Percentiles rank a stretch among this genome's conserved stretches.
phyloP scores from a whole-genome alignment of 163 green algal genomes.

The Smithsoniella earleae region DNA sequence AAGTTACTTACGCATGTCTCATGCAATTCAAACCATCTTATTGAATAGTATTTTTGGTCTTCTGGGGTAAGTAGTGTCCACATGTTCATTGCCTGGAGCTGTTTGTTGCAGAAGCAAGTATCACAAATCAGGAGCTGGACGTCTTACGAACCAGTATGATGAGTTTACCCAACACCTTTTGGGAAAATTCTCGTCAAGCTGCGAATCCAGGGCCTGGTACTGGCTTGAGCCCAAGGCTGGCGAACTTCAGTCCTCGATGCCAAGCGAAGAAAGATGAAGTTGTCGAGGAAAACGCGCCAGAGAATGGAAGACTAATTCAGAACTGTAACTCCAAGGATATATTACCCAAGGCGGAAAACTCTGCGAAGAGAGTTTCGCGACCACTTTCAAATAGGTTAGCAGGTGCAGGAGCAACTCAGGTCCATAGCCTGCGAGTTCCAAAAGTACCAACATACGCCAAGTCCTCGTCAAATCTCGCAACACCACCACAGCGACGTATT shows the following conservation, averaged over 20 bases:
- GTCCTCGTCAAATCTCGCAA: too few relatives aligned
- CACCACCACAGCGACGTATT: background rate
- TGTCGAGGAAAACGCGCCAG: background rate
- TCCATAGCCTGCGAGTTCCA: too few relatives aligned
- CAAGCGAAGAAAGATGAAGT: background rate
- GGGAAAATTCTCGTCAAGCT: background rate
- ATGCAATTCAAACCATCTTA: too few relatives aligned
- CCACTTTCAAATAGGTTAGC: background rate
- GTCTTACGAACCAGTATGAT: conserved; percentile 20
- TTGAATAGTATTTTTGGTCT: too few relatives aligned
- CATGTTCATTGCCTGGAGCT: too few relatives aligned
- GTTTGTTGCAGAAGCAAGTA: background rate
- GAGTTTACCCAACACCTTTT: background rate
- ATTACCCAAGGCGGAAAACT: background rate
- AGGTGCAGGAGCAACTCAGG: background rate
- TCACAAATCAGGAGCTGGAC: conserved; percentile 7
- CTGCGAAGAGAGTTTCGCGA: background rate
- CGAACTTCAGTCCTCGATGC: too few relatives aligned
- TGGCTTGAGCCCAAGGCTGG: too few relatives aligned
- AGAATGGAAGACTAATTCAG: background rate
- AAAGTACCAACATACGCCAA: too few relatives aligned
- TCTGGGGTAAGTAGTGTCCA: too few relatives aligned
- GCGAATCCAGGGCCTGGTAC: too few relatives aligned
- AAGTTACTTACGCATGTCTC: too few relatives aligned
- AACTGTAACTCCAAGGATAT: background rate